phyloP scores from a whole-genome alignment of 352 stramenopile genomes.

The Globisporangium paddicum region DNA sequence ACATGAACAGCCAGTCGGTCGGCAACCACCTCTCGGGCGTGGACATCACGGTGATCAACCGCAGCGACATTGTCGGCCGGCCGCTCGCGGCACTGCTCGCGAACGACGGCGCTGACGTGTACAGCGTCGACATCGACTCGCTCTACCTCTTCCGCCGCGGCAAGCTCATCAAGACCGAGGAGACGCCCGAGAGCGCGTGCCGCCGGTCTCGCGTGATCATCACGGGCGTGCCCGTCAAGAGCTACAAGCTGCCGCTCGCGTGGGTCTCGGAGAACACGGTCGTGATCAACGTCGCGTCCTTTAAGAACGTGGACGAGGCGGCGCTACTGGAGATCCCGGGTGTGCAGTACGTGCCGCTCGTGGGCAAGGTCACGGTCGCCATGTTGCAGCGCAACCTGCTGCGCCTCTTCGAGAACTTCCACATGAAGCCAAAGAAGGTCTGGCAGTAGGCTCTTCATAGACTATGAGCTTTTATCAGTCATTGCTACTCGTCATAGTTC shows the following conservation, averaged over 20 bases:
- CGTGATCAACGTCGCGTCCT: conserved; percentile 95
- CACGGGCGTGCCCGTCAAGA: conserved; percentile 91
- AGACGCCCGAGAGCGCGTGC: conserved; percentile 86
- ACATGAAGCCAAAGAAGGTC: conserved; percentile 85
- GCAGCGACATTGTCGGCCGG: conserved; percentile 95
- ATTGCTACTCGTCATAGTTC: background rate
- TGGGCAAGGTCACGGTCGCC: conserved; percentile 96
- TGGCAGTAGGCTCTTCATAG: conserved; percentile 39
- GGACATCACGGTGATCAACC: conserved; percentile 96
- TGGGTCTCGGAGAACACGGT: conserved; percentile 91
- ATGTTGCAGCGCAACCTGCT: conserved; percentile 96
- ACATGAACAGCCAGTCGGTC: conserved; percentile 21
- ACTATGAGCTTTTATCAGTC: background rate
- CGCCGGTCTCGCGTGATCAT: conserved; percentile 92
- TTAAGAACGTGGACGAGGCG: conserved; percentile 95
- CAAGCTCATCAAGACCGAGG: conserved; percentile 83
- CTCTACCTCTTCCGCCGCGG: conserved; percentile 93
- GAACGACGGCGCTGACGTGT: conserved; percentile 94
- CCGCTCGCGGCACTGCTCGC: conserved; percentile 95
- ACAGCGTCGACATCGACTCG: conserved; percentile 94
- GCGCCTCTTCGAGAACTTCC: conserved; percentile 95
- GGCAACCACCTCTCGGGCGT: conserved; percentile 76
- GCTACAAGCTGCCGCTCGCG: conserved; percentile 91
- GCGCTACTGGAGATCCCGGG: conserved; percentile 86
- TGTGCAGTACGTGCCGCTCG: conserved; percentile 93